Evolutionary conservation across 1,284 basidiomycete genomes (phyloP), one percentile per base, ranked within the genome.

Genomic region (Ustilago trichophora): DNA sequence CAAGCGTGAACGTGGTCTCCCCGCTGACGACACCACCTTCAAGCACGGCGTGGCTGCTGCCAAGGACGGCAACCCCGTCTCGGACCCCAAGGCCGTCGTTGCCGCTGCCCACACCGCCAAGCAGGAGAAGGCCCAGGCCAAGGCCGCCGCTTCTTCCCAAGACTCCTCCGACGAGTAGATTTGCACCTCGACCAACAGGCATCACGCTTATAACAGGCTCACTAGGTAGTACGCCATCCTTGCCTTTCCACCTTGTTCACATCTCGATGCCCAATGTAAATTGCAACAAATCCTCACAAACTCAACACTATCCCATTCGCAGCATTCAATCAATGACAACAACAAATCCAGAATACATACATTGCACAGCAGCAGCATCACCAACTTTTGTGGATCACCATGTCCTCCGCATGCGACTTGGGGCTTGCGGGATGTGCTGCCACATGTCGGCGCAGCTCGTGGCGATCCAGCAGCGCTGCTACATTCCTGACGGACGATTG

Each of bases 41-140:
- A 51, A 67, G 64, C 64, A 68, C 57, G 65, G 65, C 13, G 50
- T 68, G 2, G 65, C 65, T 44, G 65, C 65, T 43, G 58, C 65
- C 53, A 68, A 63, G 58, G 65, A 68, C 31, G 65, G 65, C 37
- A 63, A 68, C 58, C 65, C 45, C n/a, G 40, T 68, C 16, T 68
- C 65, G 32, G 58, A 68, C 29, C 58, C 65, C 40, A 62, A 68
- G 51, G 16, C 35, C 19, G 65, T 68, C 13, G 65, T 68, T 19
- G 65, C 57, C n/a, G 42, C 40, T n/a, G 64, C 64, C 22, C 45
- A 67, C 34, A 49, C 49, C n/a, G 56, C 37, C 34, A 67, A 67
- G 46, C 38, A 67, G 53, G 64, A 67, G 41, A 67, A 67, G 57
- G 47, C 47, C 16, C 32, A 43, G 38, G 56, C 55, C 19, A 59